Percentiles rank a stretch among this genome's conserved stretches.
Evolutionary conservation across 2,329 filamentous ascomycete species (phyloP).

Genomic region (Orbilia javanica): DNA sequence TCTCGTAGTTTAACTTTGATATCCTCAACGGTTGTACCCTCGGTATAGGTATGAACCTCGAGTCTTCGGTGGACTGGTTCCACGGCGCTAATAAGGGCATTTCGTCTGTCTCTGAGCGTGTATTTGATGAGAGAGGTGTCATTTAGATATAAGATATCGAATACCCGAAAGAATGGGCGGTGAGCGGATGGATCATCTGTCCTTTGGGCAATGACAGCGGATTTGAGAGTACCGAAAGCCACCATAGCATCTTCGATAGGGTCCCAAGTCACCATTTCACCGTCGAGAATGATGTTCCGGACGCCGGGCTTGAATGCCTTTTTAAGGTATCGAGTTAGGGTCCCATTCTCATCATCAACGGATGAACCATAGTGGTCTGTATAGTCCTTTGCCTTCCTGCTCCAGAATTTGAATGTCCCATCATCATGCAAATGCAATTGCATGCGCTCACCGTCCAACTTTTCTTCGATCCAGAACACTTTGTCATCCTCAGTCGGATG

Average conservation of each 20-base stretch:
- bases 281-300: slow-evolving; percentile 88
- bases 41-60: slow-evolving; percentile 81
- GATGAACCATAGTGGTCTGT: slow-evolving; percentile 90
- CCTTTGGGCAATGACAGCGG: slow-evolving; percentile 84
- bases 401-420: slow-evolving; percentile 90
- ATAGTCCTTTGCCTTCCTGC: slow-evolving; percentile 94
- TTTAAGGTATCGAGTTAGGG: slow-evolving; percentile 82
- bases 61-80: slow-evolving; percentile 79
- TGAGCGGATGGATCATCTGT: slow-evolving; percentile 73
- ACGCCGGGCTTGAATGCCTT: slow-evolving; percentile 82
- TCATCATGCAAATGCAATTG: slow-evolving; percentile 89
- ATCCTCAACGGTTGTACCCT: slow-evolving; percentile 75
- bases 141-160: slow-evolving; percentile 92
- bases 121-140: slow-evolving; percentile 83
- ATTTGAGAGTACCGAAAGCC: slow-evolving; percentile 92
- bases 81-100: slow-evolving; percentile 79
- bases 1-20: slow-evolving; percentile 84
- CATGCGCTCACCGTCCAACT: slow-evolving; percentile 96
- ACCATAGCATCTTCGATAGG: slow-evolving; percentile 85
- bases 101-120: slow-evolving; percentile 82
- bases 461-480: slow-evolving; percentile 97
- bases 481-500: slow-evolving; percentile 76
- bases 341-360: slow-evolving; percentile 78
- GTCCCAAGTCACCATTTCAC: slow-evolving; percentile 99
- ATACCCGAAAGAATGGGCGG: slow-evolving; percentile 82